Evolutionary conservation across 768 basidiomycete genomes (phyloP).

Genomic region (Boletus vinaceobasis): DNA sequence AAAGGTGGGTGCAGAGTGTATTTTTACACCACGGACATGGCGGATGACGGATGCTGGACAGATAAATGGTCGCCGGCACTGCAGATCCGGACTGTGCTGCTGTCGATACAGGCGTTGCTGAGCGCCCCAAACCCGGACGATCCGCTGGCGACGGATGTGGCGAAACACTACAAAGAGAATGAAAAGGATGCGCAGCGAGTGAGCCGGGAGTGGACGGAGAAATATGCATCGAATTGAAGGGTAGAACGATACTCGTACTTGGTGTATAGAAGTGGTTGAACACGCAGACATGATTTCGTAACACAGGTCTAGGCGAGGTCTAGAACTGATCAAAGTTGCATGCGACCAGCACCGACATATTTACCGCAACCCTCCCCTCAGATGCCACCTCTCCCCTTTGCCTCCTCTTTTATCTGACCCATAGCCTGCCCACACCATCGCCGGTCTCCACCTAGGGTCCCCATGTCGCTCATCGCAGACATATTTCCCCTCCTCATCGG

Average conservation of each 20-base stretch:
- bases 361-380: constrained; percentile 12
- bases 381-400: constrained; percentile 11
- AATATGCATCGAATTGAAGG: constrained; percentile 53
- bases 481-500: constrained; percentile 33
- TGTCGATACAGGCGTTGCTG: constrained; percentile 95
- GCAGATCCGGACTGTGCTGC: constrained; percentile 95
- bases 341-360: constrained; percentile 3
- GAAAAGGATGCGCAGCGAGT: constrained; percentile 91
- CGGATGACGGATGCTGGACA: constrained; percentile 25
- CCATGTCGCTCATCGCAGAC: constrained; percentile 34
- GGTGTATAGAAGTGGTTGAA: not conserved
- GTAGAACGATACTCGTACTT: too few species aligned
- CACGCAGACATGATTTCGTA: constrained; percentile 12
- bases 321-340: constrained; percentile 15
- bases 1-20: constrained; percentile 61
- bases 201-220: constrained; percentile 93
- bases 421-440: too few species aligned
- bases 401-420: constrained; percentile 1
- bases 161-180: constrained; percentile 98
- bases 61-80: constrained; percentile 99
- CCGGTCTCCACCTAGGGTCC: not conserved
- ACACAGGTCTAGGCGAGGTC: constrained; percentile 21
- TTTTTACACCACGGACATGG: not conserved
- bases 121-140: constrained; percentile 97
- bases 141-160: constrained; percentile 90